These are phyloP conservation scores for Halophytophthora batemanensis DNA, from an alignment of 352 stramenopile genomes.

Conservation along the genomic window DNA sequence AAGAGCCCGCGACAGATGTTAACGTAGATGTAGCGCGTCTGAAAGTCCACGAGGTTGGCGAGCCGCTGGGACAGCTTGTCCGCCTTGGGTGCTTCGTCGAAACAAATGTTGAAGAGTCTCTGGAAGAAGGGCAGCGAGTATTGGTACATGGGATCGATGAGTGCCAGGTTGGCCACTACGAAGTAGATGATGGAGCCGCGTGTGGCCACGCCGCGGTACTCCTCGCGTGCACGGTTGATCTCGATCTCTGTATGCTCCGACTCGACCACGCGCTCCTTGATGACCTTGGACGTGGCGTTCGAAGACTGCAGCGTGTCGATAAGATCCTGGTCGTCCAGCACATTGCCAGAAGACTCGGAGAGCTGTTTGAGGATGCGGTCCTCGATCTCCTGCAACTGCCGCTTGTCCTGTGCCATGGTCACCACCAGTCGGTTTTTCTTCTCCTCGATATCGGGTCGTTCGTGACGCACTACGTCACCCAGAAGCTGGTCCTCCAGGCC, in stretches of 20 bases:
- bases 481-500: constrained; percentile 92
- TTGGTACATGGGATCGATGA: constrained; percentile 96
- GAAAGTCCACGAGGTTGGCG: constrained; percentile 82
- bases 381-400: constrained; percentile 92
- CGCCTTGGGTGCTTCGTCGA: constrained; percentile 68
- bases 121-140: constrained; percentile 94
- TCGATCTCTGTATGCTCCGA: constrained; percentile 89
- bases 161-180: constrained; percentile 89
- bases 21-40: constrained; percentile 91
- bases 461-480: constrained; percentile 89
- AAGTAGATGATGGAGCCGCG: constrained; percentile 94
- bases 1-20: constrained; percentile 95
- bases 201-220: constrained; percentile 90
- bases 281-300: constrained; percentile 82
- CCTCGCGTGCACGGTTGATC: constrained; percentile 88
- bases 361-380: constrained; percentile 91
- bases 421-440: constrained; percentile 92
- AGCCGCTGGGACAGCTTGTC: constrained; percentile 62
- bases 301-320: constrained; percentile 86
- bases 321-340: constrained; percentile 91
- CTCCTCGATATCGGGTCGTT: constrained; percentile 91
- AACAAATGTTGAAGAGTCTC: constrained; percentile 90
- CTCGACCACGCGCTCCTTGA: constrained; percentile 90
- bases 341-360: constrained; percentile 89
- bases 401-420: constrained; percentile 92